Conservation (phyloP, 108 stramenopile genomes). For the Aurantiochytrium sp. region DNA sequence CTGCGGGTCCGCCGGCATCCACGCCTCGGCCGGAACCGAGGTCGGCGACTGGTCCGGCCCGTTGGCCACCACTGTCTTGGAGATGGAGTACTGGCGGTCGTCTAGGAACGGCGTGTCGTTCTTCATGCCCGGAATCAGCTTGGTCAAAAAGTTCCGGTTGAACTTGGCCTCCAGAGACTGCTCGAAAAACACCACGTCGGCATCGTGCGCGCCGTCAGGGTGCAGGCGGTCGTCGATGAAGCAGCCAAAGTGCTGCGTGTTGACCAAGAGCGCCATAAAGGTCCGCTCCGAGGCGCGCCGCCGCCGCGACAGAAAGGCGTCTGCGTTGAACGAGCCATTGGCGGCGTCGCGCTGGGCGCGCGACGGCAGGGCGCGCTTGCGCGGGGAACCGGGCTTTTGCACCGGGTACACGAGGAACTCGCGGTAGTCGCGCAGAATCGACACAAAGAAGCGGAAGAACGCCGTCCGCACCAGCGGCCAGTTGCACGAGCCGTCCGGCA, state of each 20-base stretch:
- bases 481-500: conserved; percentile 60
- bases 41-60: not conserved
- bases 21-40: not conserved
- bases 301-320: conserved; percentile 58
- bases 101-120: not conserved
- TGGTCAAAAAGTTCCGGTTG: conserved; percentile 61
- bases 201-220: conserved; percentile 63
- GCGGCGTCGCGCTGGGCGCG: conserved; percentile 38
- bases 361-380: conserved; percentile 36
- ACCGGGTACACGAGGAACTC: conserved; percentile 76
- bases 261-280: conserved; percentile 67
- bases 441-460: conserved; percentile 71
- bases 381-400: conserved; percentile 52
- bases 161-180: conserved; percentile 68
- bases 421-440: conserved; percentile 71
- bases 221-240: conserved; percentile 76
- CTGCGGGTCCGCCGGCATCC: not conserved
- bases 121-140: conserved; percentile 30
- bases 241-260: conserved; percentile 75
- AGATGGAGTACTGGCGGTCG: conserved; percentile 40
- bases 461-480: conserved; percentile 51
- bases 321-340: conserved; percentile 45
- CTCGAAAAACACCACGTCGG: conserved; percentile 78
- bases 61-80: conserved; percentile 2
- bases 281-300: conserved; percentile 62